Conservation (phyloP, 352 stramenopile species). For the Phytophthora melonis region DNA sequence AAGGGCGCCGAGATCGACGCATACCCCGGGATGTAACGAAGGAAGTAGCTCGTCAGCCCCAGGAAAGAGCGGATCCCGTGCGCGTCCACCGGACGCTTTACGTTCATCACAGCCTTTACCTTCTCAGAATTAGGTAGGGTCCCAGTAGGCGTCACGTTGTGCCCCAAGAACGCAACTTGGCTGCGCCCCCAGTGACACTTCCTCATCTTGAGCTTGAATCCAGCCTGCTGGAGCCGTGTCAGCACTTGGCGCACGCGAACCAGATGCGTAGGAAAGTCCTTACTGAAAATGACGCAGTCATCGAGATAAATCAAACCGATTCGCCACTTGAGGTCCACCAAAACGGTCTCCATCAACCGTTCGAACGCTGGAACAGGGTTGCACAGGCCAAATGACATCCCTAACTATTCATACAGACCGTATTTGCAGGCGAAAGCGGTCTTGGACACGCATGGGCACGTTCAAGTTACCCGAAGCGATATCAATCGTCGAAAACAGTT, state of each 20-base stretch:
- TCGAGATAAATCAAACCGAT: constrained; percentile 1
- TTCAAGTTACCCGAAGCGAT: constrained; percentile 3
- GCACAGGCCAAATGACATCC: constrained; percentile 11
- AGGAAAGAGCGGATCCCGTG: neutral
- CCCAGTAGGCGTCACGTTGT: constrained; percentile 2
- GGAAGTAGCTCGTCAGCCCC: constrained; percentile 9
- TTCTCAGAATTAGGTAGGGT: constrained; percentile 5
- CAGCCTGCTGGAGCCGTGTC: neutral
- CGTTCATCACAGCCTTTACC: neutral
- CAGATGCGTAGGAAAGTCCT: constrained; percentile 6
- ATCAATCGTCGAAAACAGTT: constrained; percentile 16
- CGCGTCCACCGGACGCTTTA: neutral
- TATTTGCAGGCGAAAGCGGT: too few relatives aligned
- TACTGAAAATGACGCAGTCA: constrained; percentile 12
- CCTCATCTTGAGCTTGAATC: constrained; percentile 15
- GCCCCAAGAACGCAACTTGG: constrained; percentile 8
- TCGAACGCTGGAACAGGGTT: constrained; percentile 2
- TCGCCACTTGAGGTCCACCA: constrained; percentile 14
- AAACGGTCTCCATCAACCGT: constrained; percentile 8
- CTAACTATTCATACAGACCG: constrained; percentile 3
- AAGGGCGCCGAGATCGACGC: neutral
- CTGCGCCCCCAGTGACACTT: constrained; percentile 9
- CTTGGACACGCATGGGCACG: constrained; percentile 2
- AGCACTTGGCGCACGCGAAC: neutral
- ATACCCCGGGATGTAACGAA: constrained; percentile 9